Conservation (phyloP, 2,329 filamentous ascomycete genomes). For the Phaeosphaeria sp. region DNA sequence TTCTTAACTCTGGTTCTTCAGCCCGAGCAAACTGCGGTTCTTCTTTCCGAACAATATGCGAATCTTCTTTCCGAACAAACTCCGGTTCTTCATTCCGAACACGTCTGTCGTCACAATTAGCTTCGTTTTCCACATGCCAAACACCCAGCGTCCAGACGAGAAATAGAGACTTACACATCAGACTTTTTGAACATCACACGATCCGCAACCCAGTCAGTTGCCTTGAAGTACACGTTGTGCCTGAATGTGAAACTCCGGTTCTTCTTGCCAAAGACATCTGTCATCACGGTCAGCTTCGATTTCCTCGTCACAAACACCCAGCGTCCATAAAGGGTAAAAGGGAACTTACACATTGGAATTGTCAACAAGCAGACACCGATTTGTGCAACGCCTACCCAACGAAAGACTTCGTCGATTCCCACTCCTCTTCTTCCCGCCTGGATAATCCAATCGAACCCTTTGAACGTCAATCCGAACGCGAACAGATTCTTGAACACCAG, state of each 20-base stretch:
- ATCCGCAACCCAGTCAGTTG: conserved; percentile 41
- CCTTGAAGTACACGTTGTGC: conserved; percentile 44
- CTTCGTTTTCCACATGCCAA: too few relatives aligned
- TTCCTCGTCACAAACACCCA: neutral
- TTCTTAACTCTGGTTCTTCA: conserved; percentile 45
- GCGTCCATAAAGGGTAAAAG: too few relatives aligned
- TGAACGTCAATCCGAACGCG: conserved; percentile 83
- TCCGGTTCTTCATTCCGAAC: too few relatives aligned
- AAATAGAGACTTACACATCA: too few relatives aligned
- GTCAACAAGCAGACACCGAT: conserved; percentile 76
- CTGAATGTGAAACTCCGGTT: conserved; percentile 42
- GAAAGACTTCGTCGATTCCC: conserved; percentile 68
- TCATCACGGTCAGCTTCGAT: neutral
- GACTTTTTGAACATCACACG: too few relatives aligned
- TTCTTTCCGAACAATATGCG: conserved; percentile 49
- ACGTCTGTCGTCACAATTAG: too few relatives aligned
- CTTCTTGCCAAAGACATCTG: conserved; percentile 47
- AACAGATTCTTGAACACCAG: conserved; percentile 96
- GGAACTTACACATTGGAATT: conserved; percentile 77
- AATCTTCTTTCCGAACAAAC: too few relatives aligned
- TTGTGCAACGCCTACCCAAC: conserved; percentile 77
- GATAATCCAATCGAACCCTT: conserved; percentile 83
- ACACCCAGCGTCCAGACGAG: too few relatives aligned
- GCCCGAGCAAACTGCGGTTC: conserved; percentile 42
- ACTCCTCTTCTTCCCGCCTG: conserved; percentile 52